A percentile compares a stretch with the other conserved stretches of the same genome.
phyloP scores from a whole-genome alignment of 2,329 filamentous ascomycete genomes.

The Blastomyces silverae region DNA sequence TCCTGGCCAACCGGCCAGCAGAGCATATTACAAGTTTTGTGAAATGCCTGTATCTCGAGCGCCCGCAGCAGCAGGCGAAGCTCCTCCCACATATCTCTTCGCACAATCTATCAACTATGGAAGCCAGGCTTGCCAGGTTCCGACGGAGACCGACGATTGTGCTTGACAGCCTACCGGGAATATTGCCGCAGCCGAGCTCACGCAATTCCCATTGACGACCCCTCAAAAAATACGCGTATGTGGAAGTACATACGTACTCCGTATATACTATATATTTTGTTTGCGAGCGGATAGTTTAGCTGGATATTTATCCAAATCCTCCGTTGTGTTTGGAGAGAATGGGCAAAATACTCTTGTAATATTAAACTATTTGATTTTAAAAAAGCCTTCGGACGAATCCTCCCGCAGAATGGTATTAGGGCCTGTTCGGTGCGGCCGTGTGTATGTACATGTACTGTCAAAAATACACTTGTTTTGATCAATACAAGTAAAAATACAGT shows the following conservation, averaged over 20 bases:
- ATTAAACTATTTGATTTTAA: too few species aligned
- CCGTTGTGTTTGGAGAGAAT: too few species aligned
- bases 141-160: constrained; percentile 5
- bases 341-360: too few species aligned
- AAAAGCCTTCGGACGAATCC: too few species aligned
- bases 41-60: constrained; percentile 6
- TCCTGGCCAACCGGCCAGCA: background rate
- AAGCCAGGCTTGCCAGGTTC: constrained; percentile 11
- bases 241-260: background rate
- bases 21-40: constrained; percentile 8
- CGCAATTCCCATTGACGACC: background rate
- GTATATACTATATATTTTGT: background rate
- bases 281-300: background rate
- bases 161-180: constrained; percentile 1
- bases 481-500: too few species aligned
- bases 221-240: background rate
- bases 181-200: background rate
- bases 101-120: constrained; percentile 10
- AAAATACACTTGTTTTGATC: too few species aligned
- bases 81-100: constrained; percentile 10
- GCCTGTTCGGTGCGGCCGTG: too few species aligned
- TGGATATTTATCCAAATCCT: too few species aligned
- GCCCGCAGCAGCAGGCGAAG: constrained; percentile 6
- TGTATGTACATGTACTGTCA: too few species aligned
- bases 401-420: too few species aligned